Base-by-base conservation (phyloP, 192 early-diverging fungal genomes). In the Coemansia sp. region DNA sequence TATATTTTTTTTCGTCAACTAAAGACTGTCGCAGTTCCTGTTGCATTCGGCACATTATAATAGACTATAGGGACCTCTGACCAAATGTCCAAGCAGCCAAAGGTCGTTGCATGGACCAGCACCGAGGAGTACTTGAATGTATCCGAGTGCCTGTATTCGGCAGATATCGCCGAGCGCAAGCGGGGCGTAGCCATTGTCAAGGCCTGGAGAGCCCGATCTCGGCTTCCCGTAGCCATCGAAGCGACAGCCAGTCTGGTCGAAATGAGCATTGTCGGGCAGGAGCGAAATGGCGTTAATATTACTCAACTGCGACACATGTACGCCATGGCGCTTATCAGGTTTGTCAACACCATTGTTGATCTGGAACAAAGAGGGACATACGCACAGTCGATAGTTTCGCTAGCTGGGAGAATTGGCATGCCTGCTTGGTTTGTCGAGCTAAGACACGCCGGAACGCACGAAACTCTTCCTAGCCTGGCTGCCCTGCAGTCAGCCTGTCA, bases 341-440 rank as follows among this genome's bases (percentile, higher is more conserved):
- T 90, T 67, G 87, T 90, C 57, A 90, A 90, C 78, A 81, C 75
- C 33, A 83, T 90, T 2, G 82, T 88, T 5, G 89, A 90, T 79
- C 75, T 84, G 2, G 78, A 81, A 33, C 89, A 90, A 59, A 78
- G 57, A 28, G 85, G 88, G 33, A 55, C 65, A 2, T 89, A 78
- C 59, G 89, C 89, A 2, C 68, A 80, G 54, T 90, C 89, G 0
- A 74, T 90, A 37, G 66, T 76, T 3, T 56, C 61, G 9, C 58
- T 90, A 53, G 90, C 90, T 5, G 63, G 70, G 2, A 53, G 75
- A 38, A 69, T 91, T 28, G 80, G 86, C 34, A 73, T 91, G 61
- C 90, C 90, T 5, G 76, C 79, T 32, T 88, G 87, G 85, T 89
- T 91, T 74, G 90, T 91, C 20, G 89, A 90, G 72, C 70, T 91